Conservation (phyloP, 148 eudicot species). For the Amaranthus cruentus region DNA sequence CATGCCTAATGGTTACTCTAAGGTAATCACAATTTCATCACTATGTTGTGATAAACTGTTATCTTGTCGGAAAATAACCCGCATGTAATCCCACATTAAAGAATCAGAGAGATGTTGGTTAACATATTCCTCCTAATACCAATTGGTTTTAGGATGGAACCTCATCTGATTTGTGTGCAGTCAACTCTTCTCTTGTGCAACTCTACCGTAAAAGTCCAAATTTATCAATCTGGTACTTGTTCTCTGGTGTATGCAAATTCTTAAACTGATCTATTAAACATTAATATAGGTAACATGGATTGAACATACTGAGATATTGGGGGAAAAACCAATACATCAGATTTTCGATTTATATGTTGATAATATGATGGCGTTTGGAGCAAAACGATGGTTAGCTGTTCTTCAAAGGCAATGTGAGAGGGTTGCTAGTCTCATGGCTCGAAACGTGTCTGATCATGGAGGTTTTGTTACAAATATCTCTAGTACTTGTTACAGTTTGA, state of each 20-base stretch:
- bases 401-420: constrained; percentile 92
- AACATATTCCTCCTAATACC: no score
- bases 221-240: no score
- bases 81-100: no score
- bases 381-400: constrained; percentile 77
- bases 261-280: no score
- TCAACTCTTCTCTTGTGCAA: no score
- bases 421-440: constrained; percentile 87
- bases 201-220: no score
- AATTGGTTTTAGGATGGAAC: no score
- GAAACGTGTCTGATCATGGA: constrained; percentile 87
- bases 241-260: no score
- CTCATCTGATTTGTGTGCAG: no score
- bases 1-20: constrained; percentile 98
- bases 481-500: neutral
- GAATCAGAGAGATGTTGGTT: no score
- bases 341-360: constrained; percentile 48
- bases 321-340: constrained; percentile 66
- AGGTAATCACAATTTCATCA: constrained; percentile 33
- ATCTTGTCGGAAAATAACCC: no score
- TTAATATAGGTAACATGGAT: constrained; percentile 77
- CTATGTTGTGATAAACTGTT: neutral
- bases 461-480: constrained; percentile 27
- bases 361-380: constrained; percentile 73
- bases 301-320: constrained; percentile 66